Evolutionary conservation across 495 filamentous ascomycete genomes (phyloP), one percentile per base, ranked within the genome.

Genomic region (Aspergillus steynii): DNA sequence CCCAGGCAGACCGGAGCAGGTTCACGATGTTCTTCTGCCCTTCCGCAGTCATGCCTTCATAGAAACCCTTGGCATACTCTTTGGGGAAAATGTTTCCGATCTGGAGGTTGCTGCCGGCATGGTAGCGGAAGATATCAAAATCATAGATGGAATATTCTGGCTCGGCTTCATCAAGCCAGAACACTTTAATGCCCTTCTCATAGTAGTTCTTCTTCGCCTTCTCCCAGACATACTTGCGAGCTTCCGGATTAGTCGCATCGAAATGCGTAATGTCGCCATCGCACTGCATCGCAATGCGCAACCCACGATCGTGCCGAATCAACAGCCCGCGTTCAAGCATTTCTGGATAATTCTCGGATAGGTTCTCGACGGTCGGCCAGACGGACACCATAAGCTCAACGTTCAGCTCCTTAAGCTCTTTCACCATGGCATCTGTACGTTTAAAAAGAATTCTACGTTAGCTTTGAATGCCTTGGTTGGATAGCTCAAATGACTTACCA

Each of bases 81-180:
- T 73, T 71, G 0, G 84, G 84, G 61, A 77, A 86, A 51, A 80
- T 79, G 64, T 87, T 87, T 9, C 83, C 84, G 54, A 85, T 76
- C 47, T 71, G 70, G 1, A 85, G 62, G 53, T 82, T 81, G 26
- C 78, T 72, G 45, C 84, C 84, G 26, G 70, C 72, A 57, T 81
- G 75, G 65, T 87, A 87, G 46, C 82, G 79, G 65, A 78, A 86
- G 64, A 82, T 82, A 61, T 85, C 82, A 55, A 85, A 86, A 68
- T 85, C 81, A 68, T 87, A 87, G 56, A 77, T 78, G 4, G 69
- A 71, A 68, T 83, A 86, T 60, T 87, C 84, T 2, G 84, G 83
- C 59, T 85, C 84, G 0, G 83, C 83, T 61, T 87, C 83, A 59
- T 87, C 84, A 5, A 87, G 79, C 83, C 84, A 87, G 70, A 86